Evolutionary conservation across 202 grass and related monocot species (phyloP), one percentile per base, ranked within the genome.

Genomic region (Panicum virgatum): DNA sequence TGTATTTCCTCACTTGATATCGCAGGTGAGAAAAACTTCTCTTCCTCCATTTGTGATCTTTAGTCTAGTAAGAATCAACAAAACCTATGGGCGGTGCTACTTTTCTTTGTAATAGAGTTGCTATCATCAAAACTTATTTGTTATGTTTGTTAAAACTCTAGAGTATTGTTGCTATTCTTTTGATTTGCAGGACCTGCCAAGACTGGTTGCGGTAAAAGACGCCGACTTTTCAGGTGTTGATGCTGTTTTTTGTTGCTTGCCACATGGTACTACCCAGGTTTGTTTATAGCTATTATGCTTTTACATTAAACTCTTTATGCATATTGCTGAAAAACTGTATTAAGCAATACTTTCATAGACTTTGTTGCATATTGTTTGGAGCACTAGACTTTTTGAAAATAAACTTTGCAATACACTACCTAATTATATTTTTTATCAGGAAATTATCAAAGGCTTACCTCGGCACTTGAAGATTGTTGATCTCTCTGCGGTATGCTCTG

Each of bases 221-320:
- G 89, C 87, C 25, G 80, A 98, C 72, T 98, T 98, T 91, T 92
- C 96, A 52, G 66, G 91, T 9, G 70, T 98, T 80, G 96, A 96
- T 96, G 96, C 92, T 75, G 92, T 96, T 68, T 98, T 98, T 90
- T 98, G 96, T 93, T 98, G 96, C 87, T 93, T 98, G 85, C 96
- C 96, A 80, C 96, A 98, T 85, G 96, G 92, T 36, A 98, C 92
- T 80, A 98, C 96, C 57, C 96, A 98, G 90, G 96, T 98, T 86
- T 80, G 36, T 77, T 85, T 54, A 87, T 68, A 38, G 23, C 69
- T 71, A 62, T 15, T 36, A 53, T 77, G 25, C 23, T 66, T 75
- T 76, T 78, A n/a, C 56, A 30, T 84, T 22, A 69, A 60, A 16
- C 32, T 56, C 22, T 54, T 77, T 19, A 10, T 71, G 26, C 20